Base-by-base conservation (phyloP, 2,329 filamentous ascomycete species). In the Phialophora macrospora region DNA sequence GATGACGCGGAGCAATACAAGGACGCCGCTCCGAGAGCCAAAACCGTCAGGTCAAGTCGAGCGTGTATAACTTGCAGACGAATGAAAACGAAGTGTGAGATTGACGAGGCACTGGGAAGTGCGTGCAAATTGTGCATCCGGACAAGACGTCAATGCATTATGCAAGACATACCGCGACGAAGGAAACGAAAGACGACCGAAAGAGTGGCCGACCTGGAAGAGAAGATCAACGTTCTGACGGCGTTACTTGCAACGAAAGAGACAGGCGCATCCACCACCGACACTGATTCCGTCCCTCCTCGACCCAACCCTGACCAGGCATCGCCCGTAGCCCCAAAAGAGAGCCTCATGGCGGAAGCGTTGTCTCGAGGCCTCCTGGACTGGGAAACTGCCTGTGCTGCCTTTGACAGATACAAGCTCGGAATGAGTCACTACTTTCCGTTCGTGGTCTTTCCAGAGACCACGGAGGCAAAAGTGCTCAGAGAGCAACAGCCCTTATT, bases 161-260 rank as follows among this genome's bases (percentile, higher is more conserved):
- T 93, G 69, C 96, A 92, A 1, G 95, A 92, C 1, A 85, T 88
- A 69, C 91, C 87, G 1, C 86, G 82, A 8, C 79, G 92, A 48
- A 96, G 95, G 78, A 85, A 93, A 52, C 90, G 93, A 81, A 96
- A 93, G 82, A 93, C 91, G 60, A 93, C 96, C 75, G 93, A 87
- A 69, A 85, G 92, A 60, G 92, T 97, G 12, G 90, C 92, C 7
- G 93, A 96, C 80, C 83, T 97, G 55, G 93, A 97, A 81, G 91
- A 89, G 82, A 96, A 96, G 80, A 94, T 97, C 69, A 92, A 96
- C 80, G 90, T 90, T 6, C 77, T 97, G 74, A 96, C 91, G 4
- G 90, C 91, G 5, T 92, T 88, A 41, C 76, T 97, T 69, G 88
- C 91, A 56, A 86, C 90, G 1, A 77, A 76, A 1, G 74, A 76